phyloP scores from a whole-genome alignment of 2,329 filamentous ascomycete genomes.

The Fusarium falciforme region DNA sequence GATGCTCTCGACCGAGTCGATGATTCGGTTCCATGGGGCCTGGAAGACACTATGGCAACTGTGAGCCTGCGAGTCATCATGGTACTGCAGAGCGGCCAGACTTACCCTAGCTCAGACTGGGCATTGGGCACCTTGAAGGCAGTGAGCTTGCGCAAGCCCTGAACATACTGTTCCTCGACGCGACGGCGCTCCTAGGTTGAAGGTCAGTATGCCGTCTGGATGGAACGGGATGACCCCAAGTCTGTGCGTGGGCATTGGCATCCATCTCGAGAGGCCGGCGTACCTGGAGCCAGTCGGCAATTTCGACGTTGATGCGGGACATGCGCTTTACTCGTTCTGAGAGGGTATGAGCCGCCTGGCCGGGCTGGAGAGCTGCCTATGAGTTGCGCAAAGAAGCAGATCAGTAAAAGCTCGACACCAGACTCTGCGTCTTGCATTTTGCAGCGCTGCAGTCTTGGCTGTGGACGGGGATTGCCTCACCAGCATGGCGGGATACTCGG shows the following conservation, averaged over 20 bases:
- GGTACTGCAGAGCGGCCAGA: constrained; percentile 20
- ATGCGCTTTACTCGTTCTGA: constrained; percentile 91
- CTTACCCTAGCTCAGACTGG: constrained; percentile 87
- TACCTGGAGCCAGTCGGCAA: constrained; percentile 98
- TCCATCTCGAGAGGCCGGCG: constrained; percentile 36
- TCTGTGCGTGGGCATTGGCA: constrained; percentile 16
- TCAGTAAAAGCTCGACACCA: constrained; percentile 21
- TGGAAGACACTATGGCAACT: constrained; percentile 80
- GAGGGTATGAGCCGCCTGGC: constrained; percentile 83
- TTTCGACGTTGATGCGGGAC: constrained; percentile 85
- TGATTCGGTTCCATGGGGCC: constrained; percentile 88
- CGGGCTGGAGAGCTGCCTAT: constrained; percentile 83
- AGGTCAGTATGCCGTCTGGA: constrained; percentile 19
- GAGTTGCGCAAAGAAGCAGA: constrained; percentile 27
- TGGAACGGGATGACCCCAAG: neutral
- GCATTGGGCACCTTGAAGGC: constrained; percentile 79
- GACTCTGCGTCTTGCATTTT: neutral
- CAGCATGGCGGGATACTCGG: constrained; percentile 95
- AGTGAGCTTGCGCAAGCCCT: constrained; percentile 83
- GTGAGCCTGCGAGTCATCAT: constrained; percentile 25
- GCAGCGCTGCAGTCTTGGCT: constrained; percentile 1
- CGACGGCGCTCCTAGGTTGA: constrained; percentile 83
- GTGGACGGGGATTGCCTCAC: constrained; percentile 65
- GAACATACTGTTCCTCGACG: constrained; percentile 90
- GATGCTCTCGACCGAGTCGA: constrained; percentile 81